Percentiles rank a stretch among this genome's conserved stretches.
Conservation (phyloP, 2,329 filamentous ascomycete genomes). For the Aspergillus felis region DNA sequence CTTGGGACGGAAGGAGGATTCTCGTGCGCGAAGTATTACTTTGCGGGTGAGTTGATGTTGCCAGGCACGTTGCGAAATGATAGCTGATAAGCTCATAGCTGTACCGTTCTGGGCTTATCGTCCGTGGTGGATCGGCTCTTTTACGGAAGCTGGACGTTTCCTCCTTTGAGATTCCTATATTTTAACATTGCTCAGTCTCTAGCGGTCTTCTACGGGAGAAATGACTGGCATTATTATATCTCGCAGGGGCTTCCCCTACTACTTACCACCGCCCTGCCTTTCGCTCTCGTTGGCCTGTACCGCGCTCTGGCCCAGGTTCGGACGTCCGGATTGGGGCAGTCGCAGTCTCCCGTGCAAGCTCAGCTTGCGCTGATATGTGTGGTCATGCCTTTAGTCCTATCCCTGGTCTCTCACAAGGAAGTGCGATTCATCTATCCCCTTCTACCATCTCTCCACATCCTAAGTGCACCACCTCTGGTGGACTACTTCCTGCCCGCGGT, state of each 20-base stretch:
- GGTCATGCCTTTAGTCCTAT: slow-evolving; percentile 61
- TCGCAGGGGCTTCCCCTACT: slow-evolving; percentile 85
- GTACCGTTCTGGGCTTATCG: slow-evolving; percentile 60
- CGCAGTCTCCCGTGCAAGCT: slow-evolving; percentile 41
- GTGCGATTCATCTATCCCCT: slow-evolving; percentile 95
- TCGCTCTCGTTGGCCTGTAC: slow-evolving; percentile 63
- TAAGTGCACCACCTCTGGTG: slow-evolving; percentile 66
- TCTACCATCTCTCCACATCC: slow-evolving; percentile 76
- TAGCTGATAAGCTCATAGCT: slow-evolving; percentile 34
- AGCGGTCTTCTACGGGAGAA: slow-evolving; percentile 87
- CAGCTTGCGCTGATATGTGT: slow-evolving; percentile 58
- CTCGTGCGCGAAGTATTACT: slow-evolving; percentile 62
- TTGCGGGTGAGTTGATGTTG: slow-evolving; percentile 46
- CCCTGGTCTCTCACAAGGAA: slow-evolving; percentile 88
- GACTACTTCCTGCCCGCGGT: slow-evolving; percentile 58
- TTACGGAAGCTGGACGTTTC: slow-evolving; percentile 83
- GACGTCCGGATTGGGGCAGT: slow-evolving; percentile 29
- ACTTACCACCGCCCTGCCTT: slow-evolving; percentile 77
- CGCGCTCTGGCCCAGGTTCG: slow-evolving; percentile 40
- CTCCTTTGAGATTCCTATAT: slow-evolving; percentile 78
- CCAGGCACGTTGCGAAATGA: neutral
- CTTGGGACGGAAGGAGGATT: slow-evolving; percentile 43
- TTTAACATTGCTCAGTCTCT: slow-evolving; percentile 88
- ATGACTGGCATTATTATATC: slow-evolving; percentile 89
- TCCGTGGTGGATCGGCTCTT: slow-evolving; percentile 68